Base-by-base conservation (phyloP, 257 asterid species). In the Solanum etuberosum region DNA sequence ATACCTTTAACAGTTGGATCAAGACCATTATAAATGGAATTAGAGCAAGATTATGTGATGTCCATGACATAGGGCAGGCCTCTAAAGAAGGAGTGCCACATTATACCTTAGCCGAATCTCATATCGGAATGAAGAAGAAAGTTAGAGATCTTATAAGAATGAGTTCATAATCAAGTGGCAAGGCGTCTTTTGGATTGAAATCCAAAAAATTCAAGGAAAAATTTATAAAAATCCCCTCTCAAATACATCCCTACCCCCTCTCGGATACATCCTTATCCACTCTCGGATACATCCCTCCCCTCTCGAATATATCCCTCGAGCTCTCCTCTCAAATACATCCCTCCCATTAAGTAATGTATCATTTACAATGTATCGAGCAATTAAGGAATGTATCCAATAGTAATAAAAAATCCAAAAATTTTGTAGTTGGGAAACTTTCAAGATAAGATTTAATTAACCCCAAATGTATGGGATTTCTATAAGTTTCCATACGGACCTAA, bases 351-450 rank as follows among this genome's bases (percentile, higher is more conserved):
- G 9, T 16, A 51, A 51, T 51, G 23, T 51, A 51, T 16, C 9
- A 51, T 51, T 51, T 51, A 0, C 4, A 16, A 16, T 51, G 61
- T 51, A 51, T 51, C 0, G 0, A 51, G 18, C 9, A 51, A 51
- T 1, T 9, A 51, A 2, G 61, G 0, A 51, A 16, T 0, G 23
- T 2, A 16, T 16, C 1, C 61, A 16, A 51, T 0, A 16, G 1
- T 9, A 51, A 18, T 2, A 4, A 51, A 16, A 51, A 51, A 51
- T 51, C 0, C 1, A 0, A 51, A 16, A 51, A 0, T 6, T 4
- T 51, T 51, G 1, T 51, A 51, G 4, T 51, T 51, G 1, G 6
- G 2, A 51, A 6, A 0, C 9, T 51, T 51, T 51, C 9, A 3
- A 0, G 9, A 16, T 51, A 51, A 51, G 0, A 51, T 0, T 51